Evolutionary conservation across 345 rosid species (phyloP).

Genomic region (Melaleuca alternifolia): DNA sequence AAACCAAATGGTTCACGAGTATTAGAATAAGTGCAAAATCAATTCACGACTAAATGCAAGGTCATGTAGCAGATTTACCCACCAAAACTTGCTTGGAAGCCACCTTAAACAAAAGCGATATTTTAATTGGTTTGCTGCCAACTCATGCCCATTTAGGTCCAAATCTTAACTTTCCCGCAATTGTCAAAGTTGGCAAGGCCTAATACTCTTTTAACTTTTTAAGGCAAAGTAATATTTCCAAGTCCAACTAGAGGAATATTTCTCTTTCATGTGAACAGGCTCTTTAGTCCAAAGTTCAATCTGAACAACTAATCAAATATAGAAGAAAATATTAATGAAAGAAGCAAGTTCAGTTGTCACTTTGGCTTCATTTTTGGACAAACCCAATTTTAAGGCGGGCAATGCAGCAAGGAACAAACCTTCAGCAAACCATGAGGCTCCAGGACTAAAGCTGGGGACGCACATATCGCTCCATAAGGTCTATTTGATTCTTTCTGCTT

Average conservation of each 20-base stretch:
- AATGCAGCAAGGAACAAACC: conserved; percentile 29
- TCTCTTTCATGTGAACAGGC: not conserved
- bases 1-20: not conserved
- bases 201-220: not conserved
- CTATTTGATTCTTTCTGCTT: conserved; percentile 62
- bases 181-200: not conserved
- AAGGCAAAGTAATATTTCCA: not conserved
- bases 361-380: not conserved
- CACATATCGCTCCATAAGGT: conserved; percentile 95
- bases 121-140: not conserved
- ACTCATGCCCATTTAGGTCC: not conserved
- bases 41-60: not conserved
- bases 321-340: not conserved
- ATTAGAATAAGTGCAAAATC: not conserved
- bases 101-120: not conserved
- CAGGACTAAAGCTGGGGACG: conserved; percentile 87
- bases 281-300: not conserved
- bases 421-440: conserved; percentile 86
- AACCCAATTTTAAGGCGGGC: not conserved
- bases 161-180: not conserved
- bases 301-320: not conserved
- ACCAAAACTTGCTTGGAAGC: not conserved
- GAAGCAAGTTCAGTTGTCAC: not conserved
- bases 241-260: not conserved
- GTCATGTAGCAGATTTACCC: not conserved